Evolutionary conservation across 352 stramenopile genomes (phyloP).

Genomic region (Lagenidium giganteum): DNA sequence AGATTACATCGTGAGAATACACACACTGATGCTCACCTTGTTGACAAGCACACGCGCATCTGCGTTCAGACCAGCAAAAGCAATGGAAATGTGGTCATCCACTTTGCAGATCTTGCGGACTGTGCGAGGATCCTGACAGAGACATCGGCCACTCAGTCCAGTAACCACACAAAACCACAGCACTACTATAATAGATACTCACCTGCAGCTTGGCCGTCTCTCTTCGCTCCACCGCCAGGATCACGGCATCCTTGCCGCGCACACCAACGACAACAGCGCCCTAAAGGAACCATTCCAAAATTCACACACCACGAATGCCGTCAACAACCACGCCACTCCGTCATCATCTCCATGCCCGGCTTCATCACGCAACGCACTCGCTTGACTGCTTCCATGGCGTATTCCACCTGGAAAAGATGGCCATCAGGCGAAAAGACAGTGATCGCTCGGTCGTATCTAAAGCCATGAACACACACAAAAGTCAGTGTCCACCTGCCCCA

Average conservation of each 20-base stretch:
- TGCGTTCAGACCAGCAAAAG: slow-evolving; percentile 97
- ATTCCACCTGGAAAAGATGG: slow-evolving; percentile 99
- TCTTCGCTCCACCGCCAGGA: slow-evolving; percentile 91
- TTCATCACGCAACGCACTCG: slow-evolving; percentile 66
- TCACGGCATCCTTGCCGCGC: slow-evolving; percentile 94
- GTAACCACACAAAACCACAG: slow-evolving; percentile 1
- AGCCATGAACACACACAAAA: no score
- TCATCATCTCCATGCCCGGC: background rate
- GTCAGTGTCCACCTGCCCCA: no score
- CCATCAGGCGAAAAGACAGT: slow-evolving; percentile 99
- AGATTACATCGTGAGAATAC: no score
- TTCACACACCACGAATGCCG: slow-evolving; percentile 1
- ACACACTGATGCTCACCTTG: no score
- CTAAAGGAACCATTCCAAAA: slow-evolving; percentile 18
- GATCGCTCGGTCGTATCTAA: slow-evolving; percentile 98
- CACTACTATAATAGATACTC: no score
- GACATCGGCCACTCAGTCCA: background rate
- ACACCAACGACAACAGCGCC: slow-evolving; percentile 97
- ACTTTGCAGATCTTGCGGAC: slow-evolving; percentile 99
- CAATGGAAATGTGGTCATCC: slow-evolving; percentile 97
- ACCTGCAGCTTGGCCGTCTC: slow-evolving; percentile 89
- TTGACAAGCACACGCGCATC: slow-evolving; percentile 98
- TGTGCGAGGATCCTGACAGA: slow-evolving; percentile 88
- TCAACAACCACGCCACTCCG: no score
- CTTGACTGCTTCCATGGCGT: slow-evolving; percentile 99